phyloP scores from a whole-genome alignment of 1,284 basidiomycete species.

The Anthracocystis walkeri region DNA sequence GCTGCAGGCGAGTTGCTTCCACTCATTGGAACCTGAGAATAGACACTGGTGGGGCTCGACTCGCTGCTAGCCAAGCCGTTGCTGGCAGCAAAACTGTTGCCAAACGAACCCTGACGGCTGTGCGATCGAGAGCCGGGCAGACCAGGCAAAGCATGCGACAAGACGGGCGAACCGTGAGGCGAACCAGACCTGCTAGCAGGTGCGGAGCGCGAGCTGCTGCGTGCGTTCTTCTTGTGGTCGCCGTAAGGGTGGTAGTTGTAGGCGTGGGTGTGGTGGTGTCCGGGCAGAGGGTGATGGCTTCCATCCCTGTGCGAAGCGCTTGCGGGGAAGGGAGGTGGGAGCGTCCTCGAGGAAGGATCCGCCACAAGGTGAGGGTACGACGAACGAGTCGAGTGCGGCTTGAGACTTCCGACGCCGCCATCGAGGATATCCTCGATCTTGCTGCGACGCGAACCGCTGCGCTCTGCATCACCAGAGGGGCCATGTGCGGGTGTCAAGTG shows the following conservation, averaged over 20 bases:
- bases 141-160: constrained; percentile 28
- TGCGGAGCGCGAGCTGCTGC: constrained; percentile 57
- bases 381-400: constrained; percentile 39
- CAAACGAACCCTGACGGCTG: constrained; percentile 53
- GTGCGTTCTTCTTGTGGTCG: constrained; percentile 41
- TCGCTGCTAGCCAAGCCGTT: constrained; percentile 42
- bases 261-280: constrained; percentile 44
- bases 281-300: constrained; percentile 46
- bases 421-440: constrained; percentile 56
- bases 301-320: constrained; percentile 33
- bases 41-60: constrained; percentile 46
- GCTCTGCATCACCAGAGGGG: constrained; percentile 19
- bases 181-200: constrained; percentile 54
- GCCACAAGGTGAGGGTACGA: constrained; percentile 44
- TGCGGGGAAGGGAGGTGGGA: constrained; percentile 55
- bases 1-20: constrained; percentile 42
- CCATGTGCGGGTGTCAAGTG: constrained; percentile 43
- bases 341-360: constrained; percentile 49
- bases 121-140: constrained; percentile 40
- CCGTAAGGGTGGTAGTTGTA: constrained; percentile 59
- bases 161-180: constrained; percentile 51
- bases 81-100: constrained; percentile 35
- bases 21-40: constrained; percentile 40
- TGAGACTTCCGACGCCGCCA: constrained; percentile 46
- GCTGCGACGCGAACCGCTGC: constrained; percentile 24